Base-by-base conservation (phyloP, 2,329 filamentous ascomycete species). In the Apiospora sp. region DNA sequence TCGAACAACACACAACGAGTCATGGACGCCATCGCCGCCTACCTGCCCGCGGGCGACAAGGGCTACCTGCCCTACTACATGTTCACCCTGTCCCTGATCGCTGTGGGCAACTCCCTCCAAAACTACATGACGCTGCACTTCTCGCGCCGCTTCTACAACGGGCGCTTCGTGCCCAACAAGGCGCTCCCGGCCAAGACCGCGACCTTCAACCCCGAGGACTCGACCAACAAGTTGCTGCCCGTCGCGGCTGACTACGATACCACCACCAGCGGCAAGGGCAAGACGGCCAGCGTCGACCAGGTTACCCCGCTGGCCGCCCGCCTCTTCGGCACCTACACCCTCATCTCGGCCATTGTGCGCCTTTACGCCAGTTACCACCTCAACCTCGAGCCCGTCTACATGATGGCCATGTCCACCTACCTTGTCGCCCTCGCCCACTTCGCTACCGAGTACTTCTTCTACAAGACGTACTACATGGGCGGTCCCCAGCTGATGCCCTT, bases 321-420 rank as follows among this genome's bases (percentile, higher is more conserved):
- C 75, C 91, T 94, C 27, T 97, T 97, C 81, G 95, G 93, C 71
- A 96, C 94, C 43, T 98, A 95, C 92, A 97, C 95, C 0, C 88
- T 96, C 72, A 86, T 97, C 73, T 92, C 93, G 7, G 89, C 91
- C 73, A 85, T 97, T 69, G 88, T 97, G 64, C 90, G 95, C 70
- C 85, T 95, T 76, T 97, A 97, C 80, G 94, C 94, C 5, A 93
- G 94, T 46, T 97, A 97, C 84, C 87, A 97, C 82, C 90, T 97
- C 75, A 86, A 90, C 76, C 87, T 94, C 74, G 89, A 89, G 0
- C 87, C 89, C 64, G 86, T 95, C 71, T 98, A 97, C 82, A 89
- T 96, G 81, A 86, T 98, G 73, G 92, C 92, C 22, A 85, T 96
- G 76, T 94, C 92, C 89, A 96, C 93, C 10, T 97, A 96, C 81